Evolutionary conservation across 768 basidiomycete species (phyloP).

Genomic region (Amanita exitialis): DNA sequence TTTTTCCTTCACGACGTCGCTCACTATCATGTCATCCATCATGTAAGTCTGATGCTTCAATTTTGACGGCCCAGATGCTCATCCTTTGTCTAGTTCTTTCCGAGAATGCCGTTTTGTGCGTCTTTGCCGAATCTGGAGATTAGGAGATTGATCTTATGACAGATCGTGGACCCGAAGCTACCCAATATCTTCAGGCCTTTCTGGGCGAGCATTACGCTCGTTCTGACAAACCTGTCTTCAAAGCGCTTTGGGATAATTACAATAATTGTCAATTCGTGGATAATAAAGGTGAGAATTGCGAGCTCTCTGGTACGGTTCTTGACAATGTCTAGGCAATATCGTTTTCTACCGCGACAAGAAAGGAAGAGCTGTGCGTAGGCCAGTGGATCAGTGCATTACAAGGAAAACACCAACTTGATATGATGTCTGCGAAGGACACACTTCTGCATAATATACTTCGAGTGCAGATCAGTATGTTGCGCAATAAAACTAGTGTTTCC

Average conservation of each 20-base stretch:
- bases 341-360: conserved; percentile 28
- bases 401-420: too few species aligned
- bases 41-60: conserved; percentile 23
- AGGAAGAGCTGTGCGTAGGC: neutral
- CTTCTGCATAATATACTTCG: neutral
- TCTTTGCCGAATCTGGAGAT: neutral
- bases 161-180: conserved; percentile 45
- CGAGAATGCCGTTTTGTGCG: conserved; percentile 49
- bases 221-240: conserved; percentile 28
- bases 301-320: neutral
- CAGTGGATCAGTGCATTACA: neutral
- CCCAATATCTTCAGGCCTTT: conserved; percentile 35
- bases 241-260: conserved; percentile 44
- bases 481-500: too few species aligned
- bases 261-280: conserved; percentile 51
- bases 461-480: neutral
- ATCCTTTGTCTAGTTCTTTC: conserved; percentile 39
- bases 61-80: neutral
- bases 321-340: conserved; percentile 22
- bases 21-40: conserved; percentile 56
- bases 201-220: conserved; percentile 41
- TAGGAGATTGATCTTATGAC: conserved; percentile 2
- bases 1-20: conserved; percentile 63
- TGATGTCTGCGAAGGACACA: too few species aligned
- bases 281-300: conserved; percentile 30